phyloP scores from a whole-genome alignment of 2,329 filamentous ascomycete species.

The Colletotrichum tanaceti region DNA sequence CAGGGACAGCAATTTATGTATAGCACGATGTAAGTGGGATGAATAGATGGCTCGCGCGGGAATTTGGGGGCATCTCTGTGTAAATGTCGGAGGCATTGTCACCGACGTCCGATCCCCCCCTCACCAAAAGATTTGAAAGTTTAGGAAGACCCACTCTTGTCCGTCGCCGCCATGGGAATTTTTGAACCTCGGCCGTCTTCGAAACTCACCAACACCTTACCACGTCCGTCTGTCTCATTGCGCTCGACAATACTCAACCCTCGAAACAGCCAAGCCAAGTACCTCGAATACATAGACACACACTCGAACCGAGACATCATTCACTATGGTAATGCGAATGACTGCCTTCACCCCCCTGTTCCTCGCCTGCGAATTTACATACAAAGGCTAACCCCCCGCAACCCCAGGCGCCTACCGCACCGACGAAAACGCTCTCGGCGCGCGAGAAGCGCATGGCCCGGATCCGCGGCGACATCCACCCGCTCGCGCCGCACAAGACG shows the following conservation, averaged over 20 bases:
- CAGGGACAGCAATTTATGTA: background rate
- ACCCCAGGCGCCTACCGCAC: constrained; percentile 47
- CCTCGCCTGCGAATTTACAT: background rate
- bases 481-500: constrained; percentile 63
- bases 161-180: constrained; percentile 30
- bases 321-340: constrained; percentile 17
- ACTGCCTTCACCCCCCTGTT: background rate
- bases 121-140: constrained; percentile 4
- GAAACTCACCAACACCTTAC: background rate
- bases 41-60: background rate
- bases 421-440: constrained; percentile 66
- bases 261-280: background rate
- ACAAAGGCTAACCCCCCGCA: background rate
- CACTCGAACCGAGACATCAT: no score
- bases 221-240: background rate
- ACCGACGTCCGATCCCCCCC: constrained; percentile 31
- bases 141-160: background rate
- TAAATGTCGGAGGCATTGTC: constrained; percentile 21
- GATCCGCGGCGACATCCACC: constrained; percentile 60
- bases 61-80: constrained; percentile 3
- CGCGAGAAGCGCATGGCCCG: constrained; percentile 67
- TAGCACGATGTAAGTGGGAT: constrained; percentile 5
- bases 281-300: no score
- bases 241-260: background rate
- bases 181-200: constrained; percentile 28